A percentile compares a stretch with the other conserved stretches of the same genome.
These are phyloP conservation scores for Talaromyces rugulosus DNA, from an alignment of 2,329 filamentous ascomycete species.

Conservation along the genomic window DNA sequence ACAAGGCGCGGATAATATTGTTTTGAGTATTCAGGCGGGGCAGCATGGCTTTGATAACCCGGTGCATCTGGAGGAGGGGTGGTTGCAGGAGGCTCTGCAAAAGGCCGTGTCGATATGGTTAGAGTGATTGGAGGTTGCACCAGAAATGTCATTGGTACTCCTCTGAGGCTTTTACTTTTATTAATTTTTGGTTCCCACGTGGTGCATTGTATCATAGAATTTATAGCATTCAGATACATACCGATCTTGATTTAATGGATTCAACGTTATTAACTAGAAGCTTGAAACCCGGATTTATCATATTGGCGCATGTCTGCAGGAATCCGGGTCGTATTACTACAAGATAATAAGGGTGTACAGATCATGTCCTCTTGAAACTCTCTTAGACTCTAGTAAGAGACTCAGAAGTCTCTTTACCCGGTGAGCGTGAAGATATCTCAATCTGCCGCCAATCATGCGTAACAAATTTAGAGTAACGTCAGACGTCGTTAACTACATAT, in stretches of 20 bases:
- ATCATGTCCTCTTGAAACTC: no score
- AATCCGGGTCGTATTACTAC: neutral
- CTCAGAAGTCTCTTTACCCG: no score
- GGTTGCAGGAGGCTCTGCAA: constrained; percentile 7
- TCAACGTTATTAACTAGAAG: neutral
- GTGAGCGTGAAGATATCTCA: neutral
- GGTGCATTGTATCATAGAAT: no score
- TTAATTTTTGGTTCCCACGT: neutral
- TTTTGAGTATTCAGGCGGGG: constrained; percentile 25
- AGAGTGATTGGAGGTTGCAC: neutral
- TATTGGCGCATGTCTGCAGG: no score
- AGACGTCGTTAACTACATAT: neutral
- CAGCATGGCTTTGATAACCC: constrained; percentile 34
- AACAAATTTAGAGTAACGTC: neutral
- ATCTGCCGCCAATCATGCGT: neutral
- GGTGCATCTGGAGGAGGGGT: constrained; percentile 4
- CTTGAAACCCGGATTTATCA: neutral
- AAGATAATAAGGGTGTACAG: no score
- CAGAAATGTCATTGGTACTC: no score
- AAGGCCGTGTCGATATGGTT: constrained; percentile 10
- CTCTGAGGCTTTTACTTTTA: neutral
- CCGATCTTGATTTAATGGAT: neutral
- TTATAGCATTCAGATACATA: neutral
- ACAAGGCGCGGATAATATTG: constrained; percentile 20
- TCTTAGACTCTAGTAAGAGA: no score